Percentiles rank a stretch among this genome's conserved stretches.
These are phyloP conservation scores for Stephanodiscus minutulus DNA, from an alignment of 108 stramenopile species.

Conservation along the genomic window DNA sequence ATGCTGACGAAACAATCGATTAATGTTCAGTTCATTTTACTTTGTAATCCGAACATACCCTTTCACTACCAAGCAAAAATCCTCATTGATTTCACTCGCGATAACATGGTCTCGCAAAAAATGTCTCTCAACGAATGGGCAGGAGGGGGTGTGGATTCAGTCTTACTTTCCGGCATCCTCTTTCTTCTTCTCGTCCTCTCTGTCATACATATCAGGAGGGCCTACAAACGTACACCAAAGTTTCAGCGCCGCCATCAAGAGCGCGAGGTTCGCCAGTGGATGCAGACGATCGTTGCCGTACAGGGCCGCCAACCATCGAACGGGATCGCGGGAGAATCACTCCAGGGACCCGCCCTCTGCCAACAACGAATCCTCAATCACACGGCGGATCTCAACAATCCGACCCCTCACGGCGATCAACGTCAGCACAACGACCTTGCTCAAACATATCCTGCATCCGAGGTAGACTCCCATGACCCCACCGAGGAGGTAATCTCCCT, in stretches of 20 bases:
- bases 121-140: too few relatives aligned
- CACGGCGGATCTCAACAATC: constrained; percentile 1
- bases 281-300: constrained; percentile 12
- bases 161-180: constrained; percentile 9
- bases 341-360: too few relatives aligned
- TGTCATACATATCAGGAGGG: constrained; percentile 28
- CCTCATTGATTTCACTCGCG: too few relatives aligned
- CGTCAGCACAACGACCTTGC: constrained; percentile 50
- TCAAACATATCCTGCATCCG: constrained; percentile 73
- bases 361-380: constrained; percentile 2
- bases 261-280: constrained; percentile 7
- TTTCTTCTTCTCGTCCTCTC: constrained; percentile 23
- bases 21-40: too few relatives aligned
- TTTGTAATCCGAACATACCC: too few relatives aligned
- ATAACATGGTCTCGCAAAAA: too few relatives aligned
- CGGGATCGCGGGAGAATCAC: not conserved
- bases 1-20: too few relatives aligned
- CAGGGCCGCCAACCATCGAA: not conserved
- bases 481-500: constrained; percentile 36
- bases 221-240: constrained; percentile 24
- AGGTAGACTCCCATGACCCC: constrained; percentile 81
- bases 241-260: constrained; percentile 11
- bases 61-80: too few relatives aligned
- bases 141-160: too few relatives aligned
- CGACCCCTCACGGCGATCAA: constrained; percentile 21